phyloP scores from a whole-genome alignment of 1,284 basidiomycete species.

The Nidula niveotomentosa region DNA sequence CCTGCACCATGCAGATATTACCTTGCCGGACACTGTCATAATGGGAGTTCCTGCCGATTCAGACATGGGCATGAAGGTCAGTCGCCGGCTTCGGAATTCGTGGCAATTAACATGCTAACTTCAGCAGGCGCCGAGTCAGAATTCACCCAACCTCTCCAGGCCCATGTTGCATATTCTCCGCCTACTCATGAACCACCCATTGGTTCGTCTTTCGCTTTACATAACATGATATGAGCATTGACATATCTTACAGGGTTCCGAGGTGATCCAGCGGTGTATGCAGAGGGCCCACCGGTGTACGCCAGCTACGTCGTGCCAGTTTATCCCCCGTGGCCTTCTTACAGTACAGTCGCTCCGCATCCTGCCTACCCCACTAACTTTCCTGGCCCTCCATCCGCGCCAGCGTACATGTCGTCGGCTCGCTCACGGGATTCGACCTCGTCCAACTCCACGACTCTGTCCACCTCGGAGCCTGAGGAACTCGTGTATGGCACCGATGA shows the following conservation, averaged over 20 bases:
- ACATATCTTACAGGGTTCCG: constrained; percentile 9
- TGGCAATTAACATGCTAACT: too few species aligned
- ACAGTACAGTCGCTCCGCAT: too few species aligned
- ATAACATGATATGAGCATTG: background rate
- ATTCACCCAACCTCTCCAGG: background rate
- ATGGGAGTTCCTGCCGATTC: constrained; percentile 36
- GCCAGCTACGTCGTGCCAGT: constrained; percentile 7
- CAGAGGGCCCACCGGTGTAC: constrained; percentile 11
- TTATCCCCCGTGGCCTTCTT: too few species aligned
- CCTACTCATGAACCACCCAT: background rate
- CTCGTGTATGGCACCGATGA: constrained; percentile 31
- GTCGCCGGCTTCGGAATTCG: background rate
- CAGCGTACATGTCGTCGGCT: background rate
- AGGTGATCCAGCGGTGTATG: background rate
- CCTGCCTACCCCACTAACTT: too few species aligned
- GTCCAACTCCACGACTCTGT: constrained; percentile 20
- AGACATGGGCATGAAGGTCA: constrained; percentile 24
- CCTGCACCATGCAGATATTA: constrained; percentile 34
- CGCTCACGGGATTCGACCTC: constrained; percentile 2
- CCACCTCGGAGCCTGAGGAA: constrained; percentile 30
- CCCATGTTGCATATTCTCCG: background rate
- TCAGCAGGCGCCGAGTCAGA: background rate
- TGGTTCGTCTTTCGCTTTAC: too few species aligned
- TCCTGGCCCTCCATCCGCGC: background rate
- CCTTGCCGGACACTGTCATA: constrained; percentile 33